Evolutionary conservation across 805 yeast genomes (phyloP).

Genomic region (Millerozyma miso): DNA sequence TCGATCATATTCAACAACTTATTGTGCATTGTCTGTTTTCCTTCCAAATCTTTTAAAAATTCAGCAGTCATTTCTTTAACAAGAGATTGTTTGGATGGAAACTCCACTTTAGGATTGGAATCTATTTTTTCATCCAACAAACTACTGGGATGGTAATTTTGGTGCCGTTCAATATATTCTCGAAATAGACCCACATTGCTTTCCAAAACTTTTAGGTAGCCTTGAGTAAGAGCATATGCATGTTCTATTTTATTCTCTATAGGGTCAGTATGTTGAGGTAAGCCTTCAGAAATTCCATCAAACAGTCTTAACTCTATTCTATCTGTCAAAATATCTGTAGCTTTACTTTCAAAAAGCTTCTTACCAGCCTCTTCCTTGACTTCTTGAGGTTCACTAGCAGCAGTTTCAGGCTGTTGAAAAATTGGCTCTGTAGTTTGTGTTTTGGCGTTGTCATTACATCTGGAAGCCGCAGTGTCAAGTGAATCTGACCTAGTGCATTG

Average conservation of each 20-base stretch:
- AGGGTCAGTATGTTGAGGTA: conserved; percentile 5
- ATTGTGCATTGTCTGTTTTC: conserved; percentile 3
- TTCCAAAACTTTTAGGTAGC: conserved; percentile 18
- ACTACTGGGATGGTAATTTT: neutral
- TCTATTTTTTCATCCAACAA: neutral
- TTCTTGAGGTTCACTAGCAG: too few species aligned
- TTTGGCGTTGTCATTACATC: too few species aligned
- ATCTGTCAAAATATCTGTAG: neutral
- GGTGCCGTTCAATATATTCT: conserved; percentile 9
- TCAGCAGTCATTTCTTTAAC: neutral
- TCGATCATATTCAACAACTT: conserved; percentile 1
- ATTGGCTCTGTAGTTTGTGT: too few species aligned
- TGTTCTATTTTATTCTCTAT: conserved; percentile 15
- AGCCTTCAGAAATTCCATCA: conserved; percentile 12
- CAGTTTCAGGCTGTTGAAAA: too few species aligned
- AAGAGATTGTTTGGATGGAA: neutral
- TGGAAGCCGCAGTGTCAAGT: too few species aligned
- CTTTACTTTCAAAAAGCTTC: too few species aligned
- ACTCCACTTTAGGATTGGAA: neutral
- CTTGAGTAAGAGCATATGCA: conserved; percentile 23
- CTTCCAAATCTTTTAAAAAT: conserved; percentile 1
- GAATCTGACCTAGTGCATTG: too few species aligned
- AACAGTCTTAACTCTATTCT: conserved; percentile 3
- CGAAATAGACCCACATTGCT: conserved; percentile 14
- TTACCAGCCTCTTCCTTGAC: too few species aligned